Percentiles rank a stretch among this genome's conserved stretches.
phyloP scores from a whole-genome alignment of 805 yeast genomes.

The Lipomyces sp. region DNA sequence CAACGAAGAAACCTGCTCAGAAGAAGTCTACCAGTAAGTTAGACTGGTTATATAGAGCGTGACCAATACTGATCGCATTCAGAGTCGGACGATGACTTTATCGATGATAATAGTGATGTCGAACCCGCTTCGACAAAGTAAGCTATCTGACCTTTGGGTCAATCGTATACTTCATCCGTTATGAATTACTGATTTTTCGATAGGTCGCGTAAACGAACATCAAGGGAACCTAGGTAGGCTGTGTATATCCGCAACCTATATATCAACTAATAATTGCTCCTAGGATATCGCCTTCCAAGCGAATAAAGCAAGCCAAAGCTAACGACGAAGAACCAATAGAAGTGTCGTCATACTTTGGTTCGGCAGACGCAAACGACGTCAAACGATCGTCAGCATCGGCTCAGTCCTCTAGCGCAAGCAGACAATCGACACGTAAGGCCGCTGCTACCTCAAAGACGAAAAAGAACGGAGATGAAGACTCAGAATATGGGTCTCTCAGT shows the following conservation, averaged over 20 bases:
- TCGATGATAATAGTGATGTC: neutral
- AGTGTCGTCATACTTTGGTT: conserved; percentile 7
- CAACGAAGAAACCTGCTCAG: neutral
- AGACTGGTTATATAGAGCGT: neutral
- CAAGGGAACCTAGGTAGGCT: neutral
- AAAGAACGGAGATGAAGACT: conserved; percentile 3
- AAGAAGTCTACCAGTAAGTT: neutral
- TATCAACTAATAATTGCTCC: neutral
- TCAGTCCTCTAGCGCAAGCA: neutral
- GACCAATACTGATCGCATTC: neutral
- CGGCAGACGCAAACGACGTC: neutral
- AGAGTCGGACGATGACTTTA: conserved; percentile 4
- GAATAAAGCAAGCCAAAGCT: neutral
- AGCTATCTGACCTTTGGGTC: neutral
- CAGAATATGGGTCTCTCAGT: conserved; percentile 13
- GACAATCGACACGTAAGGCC: neutral
- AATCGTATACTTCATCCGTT: neutral
- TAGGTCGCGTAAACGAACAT: neutral
- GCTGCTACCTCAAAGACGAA: neutral
- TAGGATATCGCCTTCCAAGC: conserved; percentile 2
- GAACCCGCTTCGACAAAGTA: neutral
- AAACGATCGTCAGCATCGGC: conserved; percentile 6
- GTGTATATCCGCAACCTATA: neutral
- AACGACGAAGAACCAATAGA: neutral
- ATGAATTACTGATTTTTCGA: neutral